phyloP scores from a whole-genome alignment of 1,139 yeast species.

The Candida sojae region DNA sequence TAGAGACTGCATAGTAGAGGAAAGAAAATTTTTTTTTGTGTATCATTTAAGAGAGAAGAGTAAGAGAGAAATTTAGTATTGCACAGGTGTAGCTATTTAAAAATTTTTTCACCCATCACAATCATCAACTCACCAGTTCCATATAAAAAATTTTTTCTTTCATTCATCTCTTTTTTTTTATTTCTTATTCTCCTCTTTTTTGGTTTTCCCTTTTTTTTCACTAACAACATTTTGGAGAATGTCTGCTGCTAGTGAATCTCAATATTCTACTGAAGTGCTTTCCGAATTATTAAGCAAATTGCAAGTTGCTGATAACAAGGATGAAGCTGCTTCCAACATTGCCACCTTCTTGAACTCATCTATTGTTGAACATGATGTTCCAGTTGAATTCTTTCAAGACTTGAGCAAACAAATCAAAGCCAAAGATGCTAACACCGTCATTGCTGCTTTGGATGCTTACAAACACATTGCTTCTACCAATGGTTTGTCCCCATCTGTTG shows the following conservation, averaged over 20 bases:
- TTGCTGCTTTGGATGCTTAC: conserved; percentile 84
- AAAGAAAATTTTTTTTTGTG: background rate
- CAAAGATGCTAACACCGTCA: conserved; percentile 64
- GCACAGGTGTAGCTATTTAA: background rate
- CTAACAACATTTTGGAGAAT: conserved; percentile 35
- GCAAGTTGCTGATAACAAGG: conserved; percentile 89
- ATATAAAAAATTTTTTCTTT: background rate
- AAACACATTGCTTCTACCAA: conserved; percentile 79
- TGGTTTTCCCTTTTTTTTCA: conserved; percentile 2
- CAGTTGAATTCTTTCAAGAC: conserved; percentile 80
- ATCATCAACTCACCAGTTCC: background rate
- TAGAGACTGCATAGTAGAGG: background rate
- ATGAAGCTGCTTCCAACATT: conserved; percentile 85
- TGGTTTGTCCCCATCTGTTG: conserved; percentile 87
- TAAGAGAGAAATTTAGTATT: background rate
- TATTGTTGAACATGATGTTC: conserved; percentile 98
- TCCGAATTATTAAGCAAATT: conserved; percentile 91
- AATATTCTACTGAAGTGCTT: conserved; percentile 78
- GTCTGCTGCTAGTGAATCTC: conserved; percentile 67
- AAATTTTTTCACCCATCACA: conserved; percentile 3
- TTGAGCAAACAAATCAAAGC: conserved; percentile 74
- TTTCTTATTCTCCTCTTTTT: conserved; percentile 6
- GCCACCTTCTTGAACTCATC: conserved; percentile 95
- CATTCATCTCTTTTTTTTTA: conserved; percentile 1
- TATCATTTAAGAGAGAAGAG: background rate